Percentiles rank a stretch among this genome's conserved stretches.
Conservation (phyloP, 768 basidiomycete genomes). For the Suillus placidus region DNA sequence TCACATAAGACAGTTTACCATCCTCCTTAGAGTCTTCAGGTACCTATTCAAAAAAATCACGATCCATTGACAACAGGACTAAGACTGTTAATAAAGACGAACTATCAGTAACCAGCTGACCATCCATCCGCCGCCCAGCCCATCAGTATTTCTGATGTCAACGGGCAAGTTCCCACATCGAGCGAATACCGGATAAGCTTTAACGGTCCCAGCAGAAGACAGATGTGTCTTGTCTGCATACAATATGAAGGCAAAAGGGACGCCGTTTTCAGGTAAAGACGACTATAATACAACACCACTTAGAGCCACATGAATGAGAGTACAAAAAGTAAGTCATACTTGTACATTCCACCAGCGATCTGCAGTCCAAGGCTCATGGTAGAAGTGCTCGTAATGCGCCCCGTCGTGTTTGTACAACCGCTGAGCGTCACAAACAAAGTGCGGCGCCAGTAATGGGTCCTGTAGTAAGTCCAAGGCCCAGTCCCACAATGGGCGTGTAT, state of each 20-base stretch:
- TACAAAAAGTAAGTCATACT: conserved; percentile 23
- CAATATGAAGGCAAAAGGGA: conserved; percentile 36
- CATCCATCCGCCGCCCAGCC: conserved; percentile 36
- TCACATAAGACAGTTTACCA: conserved; percentile 28
- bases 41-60: not conserved
- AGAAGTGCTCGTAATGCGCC: conserved; percentile 26
- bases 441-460: conserved; percentile 7
- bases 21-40: conserved; percentile 27
- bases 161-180: conserved; percentile 36
- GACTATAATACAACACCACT: conserved; percentile 4
- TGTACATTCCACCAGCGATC: conserved; percentile 40
- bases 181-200: conserved; percentile 41
- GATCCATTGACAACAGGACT: not conserved
- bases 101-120: conserved; percentile 45
- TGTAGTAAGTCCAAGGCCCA: conserved; percentile 14
- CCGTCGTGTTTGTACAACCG: conserved; percentile 32
- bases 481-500: conserved; percentile 12
- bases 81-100: conserved; percentile 26
- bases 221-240: conserved; percentile 45
- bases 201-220: conserved; percentile 39
- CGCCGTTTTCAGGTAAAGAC: conserved; percentile 13
- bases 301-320: not conserved
- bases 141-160: conserved; percentile 36
- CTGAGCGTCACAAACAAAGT: conserved; percentile 38
- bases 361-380: conserved; percentile 42